These are phyloP conservation scores for Conringia planisiliqua DNA, from an alignment of 345 rosid genomes.

Conservation along the genomic window DNA sequence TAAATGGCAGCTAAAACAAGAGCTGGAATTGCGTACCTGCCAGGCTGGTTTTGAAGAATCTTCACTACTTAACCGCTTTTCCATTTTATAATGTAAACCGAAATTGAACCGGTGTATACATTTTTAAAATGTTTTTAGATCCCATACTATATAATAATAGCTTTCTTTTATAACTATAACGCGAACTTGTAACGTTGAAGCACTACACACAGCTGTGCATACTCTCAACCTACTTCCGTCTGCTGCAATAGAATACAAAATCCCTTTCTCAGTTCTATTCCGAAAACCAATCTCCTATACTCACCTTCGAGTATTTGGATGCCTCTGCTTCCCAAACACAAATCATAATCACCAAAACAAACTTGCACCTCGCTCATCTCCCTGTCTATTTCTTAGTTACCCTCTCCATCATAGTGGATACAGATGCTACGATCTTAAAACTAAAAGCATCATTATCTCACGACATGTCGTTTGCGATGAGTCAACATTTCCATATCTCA, in stretches of 20 bases:
- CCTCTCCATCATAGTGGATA: no score
- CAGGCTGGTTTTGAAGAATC: neutral
- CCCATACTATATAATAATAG: neutral
- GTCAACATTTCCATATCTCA: no score
- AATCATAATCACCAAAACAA: neutral
- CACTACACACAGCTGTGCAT: no score
- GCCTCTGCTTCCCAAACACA: neutral
- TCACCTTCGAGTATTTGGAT: neutral
- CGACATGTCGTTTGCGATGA: no score
- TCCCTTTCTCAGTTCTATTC: neutral
- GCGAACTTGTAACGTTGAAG: neutral
- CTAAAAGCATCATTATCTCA: no score
- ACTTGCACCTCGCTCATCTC: neutral
- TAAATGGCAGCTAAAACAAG: slow-evolving; percentile 7
- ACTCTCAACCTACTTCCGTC: neutral
- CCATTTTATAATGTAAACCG: neutral
- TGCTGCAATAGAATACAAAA: neutral
- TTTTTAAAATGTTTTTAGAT: neutral
- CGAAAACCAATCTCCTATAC: neutral
- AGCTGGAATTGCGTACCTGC: slow-evolving; percentile 26
- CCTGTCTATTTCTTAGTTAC: neutral
- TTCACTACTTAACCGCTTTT: neutral
- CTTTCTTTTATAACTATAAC: neutral
- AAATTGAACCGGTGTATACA: neutral
- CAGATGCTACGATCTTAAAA: no score